Evolutionary conservation across 441 rosid species (phyloP).

Genomic region (Arabidopsis hybrid): DNA sequence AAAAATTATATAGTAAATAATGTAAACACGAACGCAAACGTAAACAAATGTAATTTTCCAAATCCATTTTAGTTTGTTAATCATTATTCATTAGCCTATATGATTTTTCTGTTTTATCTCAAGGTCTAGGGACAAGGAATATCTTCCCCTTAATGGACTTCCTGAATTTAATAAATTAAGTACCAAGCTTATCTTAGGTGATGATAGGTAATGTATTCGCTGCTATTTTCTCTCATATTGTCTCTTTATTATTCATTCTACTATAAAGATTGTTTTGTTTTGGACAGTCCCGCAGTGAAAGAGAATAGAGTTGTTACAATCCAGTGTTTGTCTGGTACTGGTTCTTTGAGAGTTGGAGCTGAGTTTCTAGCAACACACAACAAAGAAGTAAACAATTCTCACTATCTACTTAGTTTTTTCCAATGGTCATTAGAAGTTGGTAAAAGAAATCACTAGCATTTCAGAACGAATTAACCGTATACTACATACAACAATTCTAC

Average conservation of each 20-base stretch:
- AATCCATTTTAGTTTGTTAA: too few species aligned
- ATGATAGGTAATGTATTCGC: slow-evolving; percentile 53
- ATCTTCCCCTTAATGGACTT: slow-evolving; percentile 66
- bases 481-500: background rate
- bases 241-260: background rate
- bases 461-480: background rate
- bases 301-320: slow-evolving; percentile 82
- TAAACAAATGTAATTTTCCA: too few species aligned
- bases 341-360: slow-evolving; percentile 93
- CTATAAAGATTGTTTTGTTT: background rate
- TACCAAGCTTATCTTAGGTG: slow-evolving; percentile 68
- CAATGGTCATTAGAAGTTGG: background rate
- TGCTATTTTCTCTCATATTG: background rate
- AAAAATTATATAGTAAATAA: too few species aligned
- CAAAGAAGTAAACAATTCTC: slow-evolving; percentile 54
- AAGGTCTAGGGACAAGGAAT: slow-evolving; percentile 65
- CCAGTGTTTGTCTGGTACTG: slow-evolving; percentile 97
- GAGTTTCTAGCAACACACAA: slow-evolving; percentile 87
- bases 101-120: background rate
- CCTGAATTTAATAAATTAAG: slow-evolving; percentile 63
- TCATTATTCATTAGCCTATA: background rate
- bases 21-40: background rate
- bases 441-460: background rate
- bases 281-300: slow-evolving; percentile 71
- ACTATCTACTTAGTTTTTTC: background rate